Percentiles rank a stretch among this genome's conserved stretches.
Conservation (phyloP, 345 rosid species). For the Erodium maritimum region DNA sequence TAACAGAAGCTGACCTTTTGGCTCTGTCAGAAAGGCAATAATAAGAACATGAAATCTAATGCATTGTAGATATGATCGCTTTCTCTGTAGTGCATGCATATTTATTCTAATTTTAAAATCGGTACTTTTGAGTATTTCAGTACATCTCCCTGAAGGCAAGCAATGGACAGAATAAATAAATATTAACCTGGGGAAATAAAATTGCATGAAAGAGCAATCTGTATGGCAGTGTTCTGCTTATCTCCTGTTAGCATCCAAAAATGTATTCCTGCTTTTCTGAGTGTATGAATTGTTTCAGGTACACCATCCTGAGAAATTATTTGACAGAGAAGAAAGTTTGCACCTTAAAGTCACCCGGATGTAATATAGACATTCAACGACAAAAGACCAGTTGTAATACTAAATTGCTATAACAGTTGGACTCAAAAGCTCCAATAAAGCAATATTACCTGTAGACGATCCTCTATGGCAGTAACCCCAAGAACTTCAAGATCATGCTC, state of each 20-base stretch:
- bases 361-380: neutral
- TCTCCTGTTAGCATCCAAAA: conserved; percentile 99
- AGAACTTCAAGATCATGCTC: conserved; percentile 82
- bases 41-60: neutral
- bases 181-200: conserved; percentile 83
- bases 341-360: conserved; percentile 4
- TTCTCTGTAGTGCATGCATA: conserved; percentile 1
- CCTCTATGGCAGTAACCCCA: conserved; percentile 95
- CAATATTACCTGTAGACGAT: conserved; percentile 69
- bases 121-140: no score
- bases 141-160: neutral
- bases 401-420: neutral
- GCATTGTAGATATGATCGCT: neutral
- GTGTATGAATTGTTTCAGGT: conserved; percentile 85
- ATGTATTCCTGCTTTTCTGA: conserved; percentile 90
- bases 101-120: neutral
- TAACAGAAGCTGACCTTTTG: conserved; percentile 89
- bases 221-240: conserved; percentile 93
- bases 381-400: neutral
- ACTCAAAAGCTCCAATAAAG: conserved; percentile 10
- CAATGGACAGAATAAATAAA: conserved; percentile 7
- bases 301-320: conserved; percentile 72
- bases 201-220: conserved; percentile 97
- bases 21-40: conserved; percentile 36
- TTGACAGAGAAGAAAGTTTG: conserved; percentile 3